Evolutionary conservation across 164 flowering plant genomes (phyloP).

Genomic region (Euptelea pleiosperma): DNA sequence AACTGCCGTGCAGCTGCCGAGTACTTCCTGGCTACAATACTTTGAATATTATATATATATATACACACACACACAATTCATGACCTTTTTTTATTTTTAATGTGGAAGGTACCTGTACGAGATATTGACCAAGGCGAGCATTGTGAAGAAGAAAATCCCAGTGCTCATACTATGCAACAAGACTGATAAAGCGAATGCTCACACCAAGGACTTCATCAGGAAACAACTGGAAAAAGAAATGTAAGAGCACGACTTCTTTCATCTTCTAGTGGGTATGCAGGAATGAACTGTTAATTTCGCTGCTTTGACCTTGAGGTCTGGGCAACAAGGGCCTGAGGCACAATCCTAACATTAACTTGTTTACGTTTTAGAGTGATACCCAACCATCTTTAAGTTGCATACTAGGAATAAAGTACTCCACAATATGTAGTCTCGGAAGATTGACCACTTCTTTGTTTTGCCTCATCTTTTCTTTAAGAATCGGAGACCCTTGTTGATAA

Average conservation of each 20-base stretch:
- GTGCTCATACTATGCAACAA: constrained; percentile 86
- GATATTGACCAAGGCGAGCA: constrained; percentile 73
- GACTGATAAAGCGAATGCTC: constrained; percentile 91
- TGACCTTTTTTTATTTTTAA: constrained; percentile 8
- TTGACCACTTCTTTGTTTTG: too few species aligned
- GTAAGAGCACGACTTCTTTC: constrained; percentile 40
- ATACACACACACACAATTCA: background rate
- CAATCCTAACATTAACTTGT: too few species aligned
- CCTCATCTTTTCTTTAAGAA: too few species aligned
- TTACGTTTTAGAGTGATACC: too few species aligned
- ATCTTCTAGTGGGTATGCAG: background rate
- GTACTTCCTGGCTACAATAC: constrained; percentile 32
- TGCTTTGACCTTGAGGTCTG: too few species aligned
- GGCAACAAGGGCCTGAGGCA: too few species aligned
- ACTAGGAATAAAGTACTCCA: too few species aligned
- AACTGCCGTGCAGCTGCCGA: constrained; percentile 85
- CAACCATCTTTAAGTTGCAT: too few species aligned
- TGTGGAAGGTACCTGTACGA: constrained; percentile 81
- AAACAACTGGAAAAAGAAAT: constrained; percentile 94
- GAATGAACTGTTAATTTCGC: background rate
- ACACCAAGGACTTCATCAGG: constrained; percentile 82
- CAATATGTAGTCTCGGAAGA: too few species aligned
- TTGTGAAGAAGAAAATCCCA: constrained; percentile 77
- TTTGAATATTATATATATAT: background rate
- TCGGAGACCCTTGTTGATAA: too few species aligned